These are phyloP conservation scores for Ganoderma boninense DNA, from an alignment of 1,284 basidiomycete genomes.

Conservation along the genomic window DNA sequence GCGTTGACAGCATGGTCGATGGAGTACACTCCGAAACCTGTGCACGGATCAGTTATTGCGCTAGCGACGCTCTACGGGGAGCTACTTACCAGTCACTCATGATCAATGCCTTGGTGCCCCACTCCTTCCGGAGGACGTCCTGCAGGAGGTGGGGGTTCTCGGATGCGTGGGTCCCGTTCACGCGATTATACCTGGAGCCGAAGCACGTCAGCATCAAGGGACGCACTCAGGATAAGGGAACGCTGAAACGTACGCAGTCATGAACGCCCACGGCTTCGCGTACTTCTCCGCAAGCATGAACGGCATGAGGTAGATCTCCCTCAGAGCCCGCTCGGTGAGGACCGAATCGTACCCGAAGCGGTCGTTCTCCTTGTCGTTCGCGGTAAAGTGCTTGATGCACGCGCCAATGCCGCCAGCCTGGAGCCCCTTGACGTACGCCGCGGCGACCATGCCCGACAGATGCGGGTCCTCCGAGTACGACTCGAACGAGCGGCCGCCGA, in stretches of 20 bases:
- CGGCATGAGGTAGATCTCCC: constrained; percentile 78
- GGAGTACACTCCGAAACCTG: constrained; percentile 75
- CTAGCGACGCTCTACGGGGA: too few species aligned
- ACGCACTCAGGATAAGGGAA: too few species aligned
- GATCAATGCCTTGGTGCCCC: constrained; percentile 74
- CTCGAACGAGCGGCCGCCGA: constrained; percentile 81
- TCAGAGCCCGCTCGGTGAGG: constrained; percentile 72
- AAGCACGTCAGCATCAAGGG: background rate
- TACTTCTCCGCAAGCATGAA: constrained; percentile 86
- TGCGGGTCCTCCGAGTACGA: constrained; percentile 86
- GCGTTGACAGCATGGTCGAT: constrained; percentile 74
- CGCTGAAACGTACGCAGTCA: constrained; percentile 61
- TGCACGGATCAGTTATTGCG: too few species aligned
- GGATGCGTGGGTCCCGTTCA: constrained; percentile 76
- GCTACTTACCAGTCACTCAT: constrained; percentile 81
- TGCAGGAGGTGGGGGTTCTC: constrained; percentile 72
- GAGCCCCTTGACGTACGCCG: constrained; percentile 78
- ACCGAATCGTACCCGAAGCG: constrained; percentile 69
- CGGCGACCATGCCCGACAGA: constrained; percentile 72
- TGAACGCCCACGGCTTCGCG: constrained; percentile 74
- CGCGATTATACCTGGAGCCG: constrained; percentile 63
- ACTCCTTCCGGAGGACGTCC: constrained; percentile 78
- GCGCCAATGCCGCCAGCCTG: constrained; percentile 77
- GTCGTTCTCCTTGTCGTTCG: constrained; percentile 80
- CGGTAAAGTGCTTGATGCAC: constrained; percentile 78